Evolutionary conservation across 2,329 filamentous ascomycete species (phyloP).

Genomic region (Verticillium longisporum): DNA sequence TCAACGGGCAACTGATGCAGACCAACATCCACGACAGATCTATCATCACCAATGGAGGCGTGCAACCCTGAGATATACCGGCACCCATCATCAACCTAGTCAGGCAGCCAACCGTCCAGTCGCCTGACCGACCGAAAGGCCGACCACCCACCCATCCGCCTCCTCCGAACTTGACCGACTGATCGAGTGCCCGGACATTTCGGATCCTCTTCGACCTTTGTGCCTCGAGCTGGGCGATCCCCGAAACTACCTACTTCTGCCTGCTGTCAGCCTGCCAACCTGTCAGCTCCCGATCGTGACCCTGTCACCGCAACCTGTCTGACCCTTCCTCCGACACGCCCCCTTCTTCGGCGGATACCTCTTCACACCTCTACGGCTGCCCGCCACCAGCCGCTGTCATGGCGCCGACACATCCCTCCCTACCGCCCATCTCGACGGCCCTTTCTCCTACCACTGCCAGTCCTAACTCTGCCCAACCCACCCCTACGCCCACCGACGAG

Average conservation of each 20-base stretch:
- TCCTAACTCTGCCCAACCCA: conserved; percentile 2
- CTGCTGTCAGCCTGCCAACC: background rate
- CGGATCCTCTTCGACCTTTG: background rate
- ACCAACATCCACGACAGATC: background rate
- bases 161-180: background rate
- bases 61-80: background rate
- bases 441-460: conserved; percentile 1
- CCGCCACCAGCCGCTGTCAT: background rate
- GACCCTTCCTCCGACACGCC: background rate
- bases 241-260: background rate
- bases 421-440: background rate
- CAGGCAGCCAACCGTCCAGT: background rate
- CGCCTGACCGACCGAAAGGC: background rate
- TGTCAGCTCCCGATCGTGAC: too few relatives aligned
- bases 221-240: background rate
- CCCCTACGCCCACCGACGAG: conserved; percentile 18
- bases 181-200: background rate
- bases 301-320: background rate
- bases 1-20: background rate
- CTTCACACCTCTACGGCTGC: background rate
- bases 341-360: background rate
- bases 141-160: background rate
- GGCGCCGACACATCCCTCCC: background rate
- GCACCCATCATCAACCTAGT: background rate
- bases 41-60: background rate